Conservation (phyloP, 768 basidiomycete species). For the Tricholomella constricta region DNA sequence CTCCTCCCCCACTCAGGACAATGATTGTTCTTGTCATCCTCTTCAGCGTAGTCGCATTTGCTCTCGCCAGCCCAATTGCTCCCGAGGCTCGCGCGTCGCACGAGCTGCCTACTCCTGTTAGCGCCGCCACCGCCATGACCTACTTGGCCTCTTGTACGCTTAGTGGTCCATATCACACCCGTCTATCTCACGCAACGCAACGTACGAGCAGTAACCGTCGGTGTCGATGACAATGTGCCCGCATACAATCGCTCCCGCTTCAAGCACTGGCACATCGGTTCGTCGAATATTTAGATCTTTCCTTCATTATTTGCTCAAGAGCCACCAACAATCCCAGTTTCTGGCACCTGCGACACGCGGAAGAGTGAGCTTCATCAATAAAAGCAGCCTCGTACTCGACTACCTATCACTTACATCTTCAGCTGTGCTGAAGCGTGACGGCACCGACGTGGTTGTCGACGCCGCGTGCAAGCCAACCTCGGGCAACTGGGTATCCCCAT, state of each 20-base stretch:
- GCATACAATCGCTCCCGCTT: conserved; percentile 41
- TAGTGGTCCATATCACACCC: not conserved
- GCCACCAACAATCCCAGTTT: conserved; percentile 33
- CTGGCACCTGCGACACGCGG: conserved; percentile 52
- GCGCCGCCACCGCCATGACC: conserved; percentile 33
- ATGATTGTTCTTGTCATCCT: conserved; percentile 12
- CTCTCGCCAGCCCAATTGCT: conserved; percentile 15
- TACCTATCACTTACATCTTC: conserved; percentile 1
- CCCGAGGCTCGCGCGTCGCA: conserved; percentile 21
- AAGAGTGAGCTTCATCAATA: conserved; percentile 39
- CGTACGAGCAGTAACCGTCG: conserved; percentile 34
- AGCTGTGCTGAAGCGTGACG: conserved; percentile 50
- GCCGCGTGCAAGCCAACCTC: conserved; percentile 45
- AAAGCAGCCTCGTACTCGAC: not conserved
- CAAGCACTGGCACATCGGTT: conserved; percentile 51
- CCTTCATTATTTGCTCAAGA: not conserved
- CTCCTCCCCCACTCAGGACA: conserved; percentile 12
- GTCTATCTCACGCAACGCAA: not conserved
- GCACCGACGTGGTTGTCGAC: conserved; percentile 43
- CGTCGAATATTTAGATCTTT: conserved; percentile 14
- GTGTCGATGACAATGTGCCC: conserved; percentile 32
- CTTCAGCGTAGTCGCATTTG: conserved; percentile 15
- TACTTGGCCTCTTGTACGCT: conserved; percentile 34
- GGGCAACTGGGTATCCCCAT: conserved; percentile 29
- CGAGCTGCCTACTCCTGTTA: conserved; percentile 34